Base-by-base conservation (phyloP, 2,329 filamentous ascomycete genomes). In the Escovopsis sp. region DNA sequence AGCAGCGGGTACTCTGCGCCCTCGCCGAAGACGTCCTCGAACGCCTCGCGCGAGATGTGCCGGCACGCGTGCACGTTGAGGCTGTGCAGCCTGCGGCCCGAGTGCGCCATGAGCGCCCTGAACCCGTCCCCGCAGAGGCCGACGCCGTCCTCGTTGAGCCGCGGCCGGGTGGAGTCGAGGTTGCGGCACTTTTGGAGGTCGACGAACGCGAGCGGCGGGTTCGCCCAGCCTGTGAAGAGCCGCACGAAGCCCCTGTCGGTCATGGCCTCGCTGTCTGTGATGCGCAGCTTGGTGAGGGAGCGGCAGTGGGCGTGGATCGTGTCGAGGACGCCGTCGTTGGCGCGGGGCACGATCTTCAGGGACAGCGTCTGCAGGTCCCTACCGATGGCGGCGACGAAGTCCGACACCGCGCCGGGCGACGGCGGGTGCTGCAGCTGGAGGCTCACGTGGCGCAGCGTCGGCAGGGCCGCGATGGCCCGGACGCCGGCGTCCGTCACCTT, bases 51-150 rank as follows among this genome's bases (percentile, higher is more conserved):
- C 2, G 76, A 72, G 47, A 96, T 88, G 57, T 94, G 82, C 3
- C 89, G 80, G 55, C 86, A 94, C 0, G 81, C 84, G 12, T 84
- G 75, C n/a, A 95, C 67, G 53, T 93, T 84, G 30, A 96, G 66
- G 34, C 72, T 65, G 45, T 70, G 68, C 2, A 96, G 61, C 10
- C 62, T 67, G 1, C 62, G 55, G 4, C 84, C 84, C 0, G 87
- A 94, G 56, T 95, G 89, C 1, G 66, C 63, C 84, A 95, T 94
- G 35, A 95, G 62, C 0, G 85, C 84, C 48, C 71, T 66, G 63
- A 96, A 89, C 0, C 83, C 87, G 6, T 72, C 62, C 1, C 78
- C 81, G 40, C 81, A 85, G 29, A 95, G 69, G 2, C 88, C 89
- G 36, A 89, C 63, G 20, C 72, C 68, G 43, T 77, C 64, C 0